Conservation (phyloP, 1,284 basidiomycete genomes). For the Uromyces viciae-fabae region DNA sequence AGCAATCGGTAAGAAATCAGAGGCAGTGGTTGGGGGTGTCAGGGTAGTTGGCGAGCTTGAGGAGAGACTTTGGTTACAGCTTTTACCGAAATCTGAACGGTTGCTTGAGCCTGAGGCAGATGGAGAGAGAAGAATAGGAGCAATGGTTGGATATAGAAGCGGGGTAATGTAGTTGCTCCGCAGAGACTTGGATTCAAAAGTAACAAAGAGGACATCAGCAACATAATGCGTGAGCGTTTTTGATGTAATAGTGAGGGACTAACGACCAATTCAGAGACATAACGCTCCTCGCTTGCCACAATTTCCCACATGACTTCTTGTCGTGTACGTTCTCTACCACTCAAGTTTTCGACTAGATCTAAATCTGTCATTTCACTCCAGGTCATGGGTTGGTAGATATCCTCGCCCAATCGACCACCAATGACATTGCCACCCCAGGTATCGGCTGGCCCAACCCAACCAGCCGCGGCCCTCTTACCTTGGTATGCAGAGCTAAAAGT, state of each 20-base stretch:
- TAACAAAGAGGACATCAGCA: conserved; percentile 22
- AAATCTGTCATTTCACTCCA: conserved; percentile 96
- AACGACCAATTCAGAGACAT: conserved; percentile 52
- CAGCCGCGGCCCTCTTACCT: conserved; percentile 10
- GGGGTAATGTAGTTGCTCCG: conserved; percentile 80
- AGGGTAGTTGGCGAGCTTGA: conserved; percentile 41
- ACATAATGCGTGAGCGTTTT: background rate
- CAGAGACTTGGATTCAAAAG: background rate
- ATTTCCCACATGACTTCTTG: conserved; percentile 97
- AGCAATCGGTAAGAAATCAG: conserved; percentile 79
- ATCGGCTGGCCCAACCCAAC: conserved; percentile 34
- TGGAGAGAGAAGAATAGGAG: conserved; percentile 58
- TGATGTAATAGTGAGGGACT: background rate
- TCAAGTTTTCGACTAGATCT: conserved; percentile 87
- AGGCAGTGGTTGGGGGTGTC: conserved; percentile 40
- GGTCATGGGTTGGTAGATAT: conserved; percentile 71
- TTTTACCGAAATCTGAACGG: conserved; percentile 49
- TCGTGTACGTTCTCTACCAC: conserved; percentile 83
- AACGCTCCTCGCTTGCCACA: conserved; percentile 93
- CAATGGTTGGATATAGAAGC: conserved; percentile 72
- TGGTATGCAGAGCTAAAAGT: conserved; percentile 13
- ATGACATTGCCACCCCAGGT: conserved; percentile 44
- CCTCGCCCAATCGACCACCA: conserved; percentile 42
- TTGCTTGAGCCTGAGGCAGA: conserved; percentile 61
- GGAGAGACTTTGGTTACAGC: conserved; percentile 47